These are phyloP conservation scores for Macrophomina pseudophaseolina DNA, from an alignment of 2,329 filamentous ascomycete genomes.

Conservation along the genomic window DNA sequence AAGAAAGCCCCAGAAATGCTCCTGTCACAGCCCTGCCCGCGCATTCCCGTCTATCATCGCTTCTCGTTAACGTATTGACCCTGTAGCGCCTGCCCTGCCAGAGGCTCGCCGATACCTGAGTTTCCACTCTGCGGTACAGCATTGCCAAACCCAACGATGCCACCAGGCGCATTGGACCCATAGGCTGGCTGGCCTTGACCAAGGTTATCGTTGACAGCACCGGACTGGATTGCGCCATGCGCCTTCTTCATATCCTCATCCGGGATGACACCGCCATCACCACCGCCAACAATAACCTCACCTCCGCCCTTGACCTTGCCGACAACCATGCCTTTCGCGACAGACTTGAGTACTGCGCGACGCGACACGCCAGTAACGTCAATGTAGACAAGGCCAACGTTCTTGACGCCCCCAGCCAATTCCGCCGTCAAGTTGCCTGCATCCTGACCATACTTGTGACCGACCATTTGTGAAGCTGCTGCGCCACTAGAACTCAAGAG, in stretches of 20 bases:
- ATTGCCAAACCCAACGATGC: slow-evolving; percentile 44
- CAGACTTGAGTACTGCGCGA: slow-evolving; percentile 87
- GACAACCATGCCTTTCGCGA: slow-evolving; percentile 93
- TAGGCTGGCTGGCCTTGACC: slow-evolving; percentile 36
- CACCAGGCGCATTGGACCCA: slow-evolving; percentile 31
- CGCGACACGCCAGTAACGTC: slow-evolving; percentile 92
- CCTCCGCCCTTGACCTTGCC: slow-evolving; percentile 77
- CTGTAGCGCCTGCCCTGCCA: slow-evolving; percentile 28
- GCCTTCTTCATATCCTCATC: slow-evolving; percentile 44
- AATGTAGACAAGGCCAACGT: slow-evolving; percentile 96
- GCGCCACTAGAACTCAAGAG: slow-evolving; percentile 74
- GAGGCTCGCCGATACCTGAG: slow-evolving; percentile 43
- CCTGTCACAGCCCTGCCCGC: neutral
- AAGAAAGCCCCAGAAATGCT: neutral
- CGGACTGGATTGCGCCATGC: slow-evolving; percentile 18
- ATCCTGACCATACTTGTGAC: slow-evolving; percentile 87
- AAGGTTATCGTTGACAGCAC: slow-evolving; percentile 37
- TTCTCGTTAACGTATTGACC: slow-evolving; percentile 25
- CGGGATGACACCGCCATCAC: slow-evolving; percentile 56
- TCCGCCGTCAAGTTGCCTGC: slow-evolving; percentile 78
- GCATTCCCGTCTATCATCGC: slow-evolving; percentile 1
- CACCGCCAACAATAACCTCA: slow-evolving; percentile 74
- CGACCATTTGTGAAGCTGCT: slow-evolving; percentile 84
- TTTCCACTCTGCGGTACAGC: slow-evolving; percentile 41
- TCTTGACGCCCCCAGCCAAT: slow-evolving; percentile 87